A percentile compares a stretch with the other conserved stretches of the same genome.
Conservation (phyloP, 345 rosid species). For the Moricandia arvensis region DNA sequence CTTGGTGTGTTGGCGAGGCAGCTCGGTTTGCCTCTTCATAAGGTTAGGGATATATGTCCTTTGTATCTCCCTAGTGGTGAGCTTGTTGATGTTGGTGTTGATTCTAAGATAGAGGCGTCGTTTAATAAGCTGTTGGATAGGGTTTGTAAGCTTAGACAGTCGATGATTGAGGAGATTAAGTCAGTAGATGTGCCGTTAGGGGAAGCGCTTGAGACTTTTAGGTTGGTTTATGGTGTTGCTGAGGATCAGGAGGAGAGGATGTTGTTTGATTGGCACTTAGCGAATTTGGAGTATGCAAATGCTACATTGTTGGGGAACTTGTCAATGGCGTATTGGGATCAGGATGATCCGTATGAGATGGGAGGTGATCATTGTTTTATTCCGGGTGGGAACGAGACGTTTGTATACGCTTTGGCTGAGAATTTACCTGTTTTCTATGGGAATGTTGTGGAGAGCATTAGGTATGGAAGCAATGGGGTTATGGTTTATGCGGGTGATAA, state of each 20-base stretch:
- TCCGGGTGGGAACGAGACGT: conserved; percentile 88
- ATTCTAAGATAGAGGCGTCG: conserved; percentile 76
- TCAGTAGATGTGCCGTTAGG: conserved; percentile 84
- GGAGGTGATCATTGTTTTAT: conserved; percentile 98
- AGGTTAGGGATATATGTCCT: conserved; percentile 93
- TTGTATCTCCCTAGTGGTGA: conserved; percentile 84
- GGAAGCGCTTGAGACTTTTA: conserved; percentile 79
- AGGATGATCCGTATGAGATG: conserved; percentile 98
- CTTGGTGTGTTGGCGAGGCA: conserved; percentile 94
- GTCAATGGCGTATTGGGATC: conserved; percentile 98
- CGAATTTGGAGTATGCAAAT: conserved; percentile 61
- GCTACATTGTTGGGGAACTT: conserved; percentile 83
- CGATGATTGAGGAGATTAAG: conserved; percentile 93
- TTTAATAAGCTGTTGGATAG: conserved; percentile 87
- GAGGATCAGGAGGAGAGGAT: conserved; percentile 52
- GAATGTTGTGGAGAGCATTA: conserved; percentile 67
- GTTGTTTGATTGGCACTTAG: not conserved
- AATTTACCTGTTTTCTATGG: conserved; percentile 83
- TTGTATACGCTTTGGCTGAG: conserved; percentile 79
- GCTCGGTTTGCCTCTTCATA: conserved; percentile 82
- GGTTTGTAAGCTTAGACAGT: conserved; percentile 92
- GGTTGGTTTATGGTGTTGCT: conserved; percentile 75
- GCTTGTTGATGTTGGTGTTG: conserved; percentile 66
- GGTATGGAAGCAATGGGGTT: conserved; percentile 77
- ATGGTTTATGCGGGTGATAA: conserved; percentile 70